Evolutionary conservation across 164 flowering plant genomes (phyloP).

Genomic region (Macadamia integrifolia): DNA sequence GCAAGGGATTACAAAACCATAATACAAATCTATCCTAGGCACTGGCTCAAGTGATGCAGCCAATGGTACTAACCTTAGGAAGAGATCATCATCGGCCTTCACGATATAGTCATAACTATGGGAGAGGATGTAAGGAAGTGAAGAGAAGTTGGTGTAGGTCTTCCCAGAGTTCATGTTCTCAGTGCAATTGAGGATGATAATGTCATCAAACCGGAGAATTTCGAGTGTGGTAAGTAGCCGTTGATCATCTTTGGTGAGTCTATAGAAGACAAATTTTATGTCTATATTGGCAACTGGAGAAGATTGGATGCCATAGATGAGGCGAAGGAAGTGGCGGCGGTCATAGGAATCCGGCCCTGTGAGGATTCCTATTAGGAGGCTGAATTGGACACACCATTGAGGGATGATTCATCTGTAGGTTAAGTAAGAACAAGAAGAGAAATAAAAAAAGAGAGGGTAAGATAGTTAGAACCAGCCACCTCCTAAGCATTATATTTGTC

Average conservation of each 20-base stretch:
- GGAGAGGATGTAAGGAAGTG: constrained; percentile 30
- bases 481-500: constrained; percentile 12
- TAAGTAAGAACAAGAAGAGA: constrained; percentile 13
- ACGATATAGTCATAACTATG: constrained; percentile 46
- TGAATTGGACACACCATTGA: constrained; percentile 16
- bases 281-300: constrained; percentile 37
- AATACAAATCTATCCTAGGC: constrained; percentile 47
- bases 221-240: constrained; percentile 39
- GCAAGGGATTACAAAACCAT: constrained; percentile 62
- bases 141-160: constrained; percentile 60
- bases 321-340: constrained; percentile 61
- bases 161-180: constrained; percentile 71
- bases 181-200: constrained; percentile 53
- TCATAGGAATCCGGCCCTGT: constrained; percentile 45
- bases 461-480: constrained; percentile 15
- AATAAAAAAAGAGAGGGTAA: constrained; percentile 22
- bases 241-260: constrained; percentile 55
- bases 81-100: constrained; percentile 67
- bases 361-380: constrained; percentile 53
- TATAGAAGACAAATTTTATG: constrained; percentile 54
- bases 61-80: constrained; percentile 30
- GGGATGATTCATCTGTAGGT: constrained; percentile 12
- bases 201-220: constrained; percentile 51
- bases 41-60: constrained; percentile 30
- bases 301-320: constrained; percentile 49